These are phyloP conservation scores for Pseudogymnoascus verrucosus DNA, from an alignment of 2,329 filamentous ascomycete species.

Conservation along the genomic window DNA sequence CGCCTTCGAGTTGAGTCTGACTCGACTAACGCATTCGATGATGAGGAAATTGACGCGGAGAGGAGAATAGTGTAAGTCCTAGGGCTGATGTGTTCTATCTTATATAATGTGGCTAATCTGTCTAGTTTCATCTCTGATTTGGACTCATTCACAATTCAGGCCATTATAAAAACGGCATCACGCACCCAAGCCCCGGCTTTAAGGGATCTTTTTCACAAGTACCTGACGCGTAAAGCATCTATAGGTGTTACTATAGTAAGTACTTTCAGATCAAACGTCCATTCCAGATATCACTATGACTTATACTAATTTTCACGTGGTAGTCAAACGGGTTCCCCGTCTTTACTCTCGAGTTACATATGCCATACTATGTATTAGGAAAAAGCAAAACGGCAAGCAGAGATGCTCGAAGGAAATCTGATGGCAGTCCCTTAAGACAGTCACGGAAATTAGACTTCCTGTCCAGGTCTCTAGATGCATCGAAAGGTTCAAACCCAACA, in stretches of 20 bases:
- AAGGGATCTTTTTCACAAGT: constrained; percentile 13
- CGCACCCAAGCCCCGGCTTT: constrained; percentile 10
- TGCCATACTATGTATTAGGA: constrained; percentile 14
- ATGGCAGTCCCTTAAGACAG: constrained; percentile 10
- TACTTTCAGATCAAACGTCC: background rate
- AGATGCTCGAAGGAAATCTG: background rate
- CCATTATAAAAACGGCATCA: constrained; percentile 10
- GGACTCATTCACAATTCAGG: constrained; percentile 10
- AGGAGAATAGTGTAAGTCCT: too few species aligned
- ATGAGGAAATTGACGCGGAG: too few species aligned
- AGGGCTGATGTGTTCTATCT: too few species aligned
- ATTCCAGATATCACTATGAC: background rate
- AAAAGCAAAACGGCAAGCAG: background rate
- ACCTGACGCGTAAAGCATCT: constrained; percentile 10
- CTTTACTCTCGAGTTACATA: constrained; percentile 13
- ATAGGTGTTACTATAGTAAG: constrained; percentile 13
- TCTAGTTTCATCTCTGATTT: constrained; percentile 3
- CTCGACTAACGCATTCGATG: too few species aligned
- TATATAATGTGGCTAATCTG: too few species aligned
- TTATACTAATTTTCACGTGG: background rate
- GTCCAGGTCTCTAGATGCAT: background rate
- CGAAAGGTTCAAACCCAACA: background rate
- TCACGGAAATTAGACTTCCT: constrained; percentile 17
- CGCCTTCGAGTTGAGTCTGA: too few species aligned
- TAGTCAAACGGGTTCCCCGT: constrained; percentile 11